Percentiles rank a stretch among this genome's conserved stretches.
Conservation (phyloP, 192 early-diverging fungal genomes). For the Podila minutissima region DNA sequence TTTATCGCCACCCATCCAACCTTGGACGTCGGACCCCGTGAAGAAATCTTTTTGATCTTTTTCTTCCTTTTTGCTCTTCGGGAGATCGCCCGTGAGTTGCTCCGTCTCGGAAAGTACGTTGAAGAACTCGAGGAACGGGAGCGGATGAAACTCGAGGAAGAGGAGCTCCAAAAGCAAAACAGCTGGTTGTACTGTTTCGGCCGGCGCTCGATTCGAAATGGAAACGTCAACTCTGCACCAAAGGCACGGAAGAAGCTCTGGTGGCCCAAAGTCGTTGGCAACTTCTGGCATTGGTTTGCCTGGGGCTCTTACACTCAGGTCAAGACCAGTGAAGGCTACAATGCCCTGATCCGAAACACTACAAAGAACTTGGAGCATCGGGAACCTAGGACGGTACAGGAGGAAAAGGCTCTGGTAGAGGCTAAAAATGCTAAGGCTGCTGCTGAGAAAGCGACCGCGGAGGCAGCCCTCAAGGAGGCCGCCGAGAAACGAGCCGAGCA, state of each 20-base stretch:
- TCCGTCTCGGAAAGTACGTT: conserved; percentile 33
- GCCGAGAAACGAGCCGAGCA: conserved; percentile 10
- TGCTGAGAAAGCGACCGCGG: conserved; percentile 19
- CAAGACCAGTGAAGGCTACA: conserved; percentile 42
- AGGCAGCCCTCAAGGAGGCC: conserved; percentile 4
- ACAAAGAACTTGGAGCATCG: conserved; percentile 39
- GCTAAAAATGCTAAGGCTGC: conserved; percentile 40
- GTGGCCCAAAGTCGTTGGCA: conserved; percentile 51
- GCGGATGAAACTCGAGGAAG: conserved; percentile 13
- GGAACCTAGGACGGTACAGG: conserved; percentile 21
- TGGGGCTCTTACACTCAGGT: conserved; percentile 46
- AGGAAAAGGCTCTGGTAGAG: conserved; percentile 28
- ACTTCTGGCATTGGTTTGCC: conserved; percentile 48
- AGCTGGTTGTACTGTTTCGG: background rate
- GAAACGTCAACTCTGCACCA: background rate
- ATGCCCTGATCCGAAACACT: conserved; percentile 19
- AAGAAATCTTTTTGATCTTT: conserved; percentile 62
- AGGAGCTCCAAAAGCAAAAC: conserved; percentile 10
- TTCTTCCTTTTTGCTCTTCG: conserved; percentile 63
- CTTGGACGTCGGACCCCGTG: conserved; percentile 48
- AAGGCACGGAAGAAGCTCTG: conserved; percentile 17
- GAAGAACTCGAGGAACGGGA: conserved; percentile 25
- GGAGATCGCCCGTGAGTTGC: conserved; percentile 57
- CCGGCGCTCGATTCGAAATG: background rate
- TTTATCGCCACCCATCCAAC: conserved; percentile 48